Percentiles rank a stretch among this genome's conserved stretches.
These are phyloP conservation scores for Penicillium sp. DNA, from an alignment of 2,329 filamentous ascomycete species.

Conservation along the genomic window DNA sequence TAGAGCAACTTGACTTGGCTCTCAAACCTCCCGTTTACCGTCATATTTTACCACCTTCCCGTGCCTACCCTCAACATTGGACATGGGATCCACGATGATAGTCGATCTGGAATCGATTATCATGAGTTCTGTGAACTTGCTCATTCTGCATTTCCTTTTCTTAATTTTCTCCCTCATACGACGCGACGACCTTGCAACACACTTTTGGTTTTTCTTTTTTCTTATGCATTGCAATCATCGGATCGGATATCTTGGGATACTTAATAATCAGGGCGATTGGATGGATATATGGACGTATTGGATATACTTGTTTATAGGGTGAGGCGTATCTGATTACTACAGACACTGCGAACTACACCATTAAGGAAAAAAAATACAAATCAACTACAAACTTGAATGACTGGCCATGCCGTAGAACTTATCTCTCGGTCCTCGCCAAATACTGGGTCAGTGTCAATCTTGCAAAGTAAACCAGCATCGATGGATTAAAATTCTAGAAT, in stretches of 20 bases:
- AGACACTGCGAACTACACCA: neutral
- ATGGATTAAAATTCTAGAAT: neutral
- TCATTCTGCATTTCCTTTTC: conserved; percentile 5
- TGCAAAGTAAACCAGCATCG: neutral
- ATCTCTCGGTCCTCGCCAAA: neutral
- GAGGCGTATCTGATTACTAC: neutral
- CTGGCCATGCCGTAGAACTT: too few species aligned
- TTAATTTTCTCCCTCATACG: conserved; percentile 18
- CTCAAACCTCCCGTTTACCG: neutral
- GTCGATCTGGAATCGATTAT: conserved; percentile 26
- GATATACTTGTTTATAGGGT: conserved; percentile 5
- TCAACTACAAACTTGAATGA: neutral
- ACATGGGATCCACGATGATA: conserved; percentile 12
- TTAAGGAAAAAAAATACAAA: neutral
- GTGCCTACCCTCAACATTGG: neutral
- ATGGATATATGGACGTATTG: conserved; percentile 15
- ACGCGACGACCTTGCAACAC: conserved; percentile 20
- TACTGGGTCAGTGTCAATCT: neutral
- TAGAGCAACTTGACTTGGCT: neutral
- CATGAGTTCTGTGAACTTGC: conserved; percentile 1
- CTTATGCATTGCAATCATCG: conserved; percentile 15
- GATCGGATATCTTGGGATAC: conserved; percentile 23
- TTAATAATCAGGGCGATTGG: conserved; percentile 21
- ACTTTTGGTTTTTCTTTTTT: conserved; percentile 2
- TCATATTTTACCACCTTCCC: neutral